Conservation (phyloP, 2,329 filamentous ascomycete genomes). For the Ophiostoma montium region DNA sequence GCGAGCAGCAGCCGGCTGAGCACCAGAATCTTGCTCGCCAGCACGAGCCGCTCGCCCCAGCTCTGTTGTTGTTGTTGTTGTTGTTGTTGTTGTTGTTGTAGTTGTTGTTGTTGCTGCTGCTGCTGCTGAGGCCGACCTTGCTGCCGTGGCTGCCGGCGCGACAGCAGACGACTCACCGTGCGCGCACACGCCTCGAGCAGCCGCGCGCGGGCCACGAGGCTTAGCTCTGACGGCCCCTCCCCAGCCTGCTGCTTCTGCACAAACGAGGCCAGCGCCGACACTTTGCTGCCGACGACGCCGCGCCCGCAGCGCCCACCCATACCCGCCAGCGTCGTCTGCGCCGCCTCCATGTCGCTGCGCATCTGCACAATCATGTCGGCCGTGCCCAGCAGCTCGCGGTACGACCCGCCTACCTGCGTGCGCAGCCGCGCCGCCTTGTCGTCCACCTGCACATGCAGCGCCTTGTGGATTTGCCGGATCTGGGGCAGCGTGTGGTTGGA, state of each 20-base stretch:
- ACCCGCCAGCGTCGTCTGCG: constrained; percentile 55
- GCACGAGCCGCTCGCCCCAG: constrained; percentile 36
- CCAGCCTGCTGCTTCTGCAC: constrained; percentile 17
- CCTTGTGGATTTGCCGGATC: constrained; percentile 48
- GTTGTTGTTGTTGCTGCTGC: constrained; percentile 12
- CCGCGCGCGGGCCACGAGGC: constrained; percentile 28
- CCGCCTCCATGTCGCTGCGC: constrained; percentile 60
- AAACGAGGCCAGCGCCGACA: constrained; percentile 39
- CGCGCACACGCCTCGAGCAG: constrained; percentile 39
- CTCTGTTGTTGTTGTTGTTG: constrained; percentile 18
- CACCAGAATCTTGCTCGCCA: constrained; percentile 59
- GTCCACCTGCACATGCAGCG: constrained; percentile 43
- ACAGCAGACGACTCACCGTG: constrained; percentile 32
- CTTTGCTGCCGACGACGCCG: constrained; percentile 52
- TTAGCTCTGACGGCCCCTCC: constrained; percentile 15
- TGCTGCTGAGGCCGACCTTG: too few species aligned
- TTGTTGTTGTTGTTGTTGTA: constrained; percentile 15
- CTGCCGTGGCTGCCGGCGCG: background rate
- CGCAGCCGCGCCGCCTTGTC: constrained; percentile 49
- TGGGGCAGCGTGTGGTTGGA: constrained; percentile 44
- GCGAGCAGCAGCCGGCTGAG: constrained; percentile 63
- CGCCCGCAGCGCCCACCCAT: constrained; percentile 71
- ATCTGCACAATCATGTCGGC: constrained; percentile 90
- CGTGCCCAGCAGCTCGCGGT: constrained; percentile 80
- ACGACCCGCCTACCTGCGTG: constrained; percentile 52